Conservation (phyloP, 2,329 filamentous ascomycete species). For the Fusarium keratoplasticum region DNA sequence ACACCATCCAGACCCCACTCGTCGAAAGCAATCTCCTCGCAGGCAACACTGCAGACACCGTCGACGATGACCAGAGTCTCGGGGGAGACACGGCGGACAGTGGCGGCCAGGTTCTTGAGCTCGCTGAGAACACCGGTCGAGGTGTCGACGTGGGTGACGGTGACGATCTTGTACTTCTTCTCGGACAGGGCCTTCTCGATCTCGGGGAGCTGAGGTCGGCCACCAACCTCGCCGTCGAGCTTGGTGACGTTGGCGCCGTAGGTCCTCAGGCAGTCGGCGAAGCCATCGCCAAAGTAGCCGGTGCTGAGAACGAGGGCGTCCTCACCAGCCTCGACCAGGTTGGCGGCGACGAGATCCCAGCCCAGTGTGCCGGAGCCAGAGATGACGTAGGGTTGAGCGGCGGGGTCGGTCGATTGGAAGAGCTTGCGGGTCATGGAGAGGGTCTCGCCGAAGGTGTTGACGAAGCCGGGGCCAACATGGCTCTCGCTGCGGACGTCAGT, state of each 20-base stretch:
- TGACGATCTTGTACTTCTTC: slow-evolving; percentile 94
- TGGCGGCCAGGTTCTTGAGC: slow-evolving; percentile 83
- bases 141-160: slow-evolving; percentile 96
- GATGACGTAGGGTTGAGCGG: slow-evolving; percentile 91
- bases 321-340: slow-evolving; percentile 89
- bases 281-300: slow-evolving; percentile 96
- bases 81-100: slow-evolving; percentile 88
- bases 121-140: slow-evolving; percentile 96
- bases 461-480: slow-evolving; percentile 90
- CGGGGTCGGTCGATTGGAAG: slow-evolving; percentile 87
- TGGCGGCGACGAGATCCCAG: slow-evolving; percentile 96
- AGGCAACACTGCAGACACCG: slow-evolving; percentile 96
- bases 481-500: slow-evolving; percentile 74
- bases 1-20: slow-evolving; percentile 94
- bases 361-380: slow-evolving; percentile 95
- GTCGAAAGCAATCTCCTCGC: slow-evolving; percentile 96
- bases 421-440: slow-evolving; percentile 90
- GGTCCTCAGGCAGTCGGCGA: slow-evolving; percentile 89
- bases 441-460: slow-evolving; percentile 90
- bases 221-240: slow-evolving; percentile 88
- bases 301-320: slow-evolving; percentile 93
- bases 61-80: slow-evolving; percentile 94
- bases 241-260: slow-evolving; percentile 94
- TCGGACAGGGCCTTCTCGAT: slow-evolving; percentile 89
- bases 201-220: slow-evolving; percentile 85